phyloP scores from a whole-genome alignment of 2,329 filamentous ascomycete species.

The Exophiala sp. region DNA sequence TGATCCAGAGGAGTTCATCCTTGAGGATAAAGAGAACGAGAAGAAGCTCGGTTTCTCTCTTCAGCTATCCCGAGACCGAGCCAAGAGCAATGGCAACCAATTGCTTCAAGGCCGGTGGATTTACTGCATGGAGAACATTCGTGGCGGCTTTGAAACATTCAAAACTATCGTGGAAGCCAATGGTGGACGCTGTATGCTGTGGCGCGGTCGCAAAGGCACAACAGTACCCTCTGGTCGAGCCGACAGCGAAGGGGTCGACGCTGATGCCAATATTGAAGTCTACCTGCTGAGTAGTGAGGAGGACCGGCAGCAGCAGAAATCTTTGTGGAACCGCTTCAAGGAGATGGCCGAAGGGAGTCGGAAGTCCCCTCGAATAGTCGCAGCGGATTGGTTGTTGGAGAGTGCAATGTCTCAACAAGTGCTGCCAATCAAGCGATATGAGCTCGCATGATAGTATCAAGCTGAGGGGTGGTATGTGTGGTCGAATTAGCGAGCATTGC shows the following conservation, averaged over 20 bases:
- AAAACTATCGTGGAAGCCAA: constrained; percentile 83
- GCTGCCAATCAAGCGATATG: constrained; percentile 62
- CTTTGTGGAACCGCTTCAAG: constrained; percentile 75
- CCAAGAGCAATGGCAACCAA: constrained; percentile 70
- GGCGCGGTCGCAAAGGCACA: constrained; percentile 67
- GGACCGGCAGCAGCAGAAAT: constrained; percentile 61
- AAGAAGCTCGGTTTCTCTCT: constrained; percentile 67
- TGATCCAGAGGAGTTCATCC: constrained; percentile 60
- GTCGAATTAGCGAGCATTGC: neutral
- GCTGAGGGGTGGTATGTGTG: neutral
- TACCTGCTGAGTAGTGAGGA: constrained; percentile 77
- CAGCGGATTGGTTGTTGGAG: constrained; percentile 84
- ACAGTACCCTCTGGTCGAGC: constrained; percentile 58
- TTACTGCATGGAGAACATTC: constrained; percentile 78
- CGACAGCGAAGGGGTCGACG: constrained; percentile 35
- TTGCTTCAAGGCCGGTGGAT: constrained; percentile 74
- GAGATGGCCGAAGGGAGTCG: constrained; percentile 74
- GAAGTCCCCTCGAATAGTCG: constrained; percentile 76
- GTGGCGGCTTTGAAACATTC: constrained; percentile 79
- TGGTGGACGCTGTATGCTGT: constrained; percentile 76
- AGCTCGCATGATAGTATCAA: constrained; percentile 15
- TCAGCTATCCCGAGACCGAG: constrained; percentile 63
- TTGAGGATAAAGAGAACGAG: constrained; percentile 72
- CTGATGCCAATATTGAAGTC: constrained; percentile 65
- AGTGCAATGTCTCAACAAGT: constrained; percentile 85